phyloP scores from a whole-genome alignment of 129 eudicot species.

The Lonicera japonica region DNA sequence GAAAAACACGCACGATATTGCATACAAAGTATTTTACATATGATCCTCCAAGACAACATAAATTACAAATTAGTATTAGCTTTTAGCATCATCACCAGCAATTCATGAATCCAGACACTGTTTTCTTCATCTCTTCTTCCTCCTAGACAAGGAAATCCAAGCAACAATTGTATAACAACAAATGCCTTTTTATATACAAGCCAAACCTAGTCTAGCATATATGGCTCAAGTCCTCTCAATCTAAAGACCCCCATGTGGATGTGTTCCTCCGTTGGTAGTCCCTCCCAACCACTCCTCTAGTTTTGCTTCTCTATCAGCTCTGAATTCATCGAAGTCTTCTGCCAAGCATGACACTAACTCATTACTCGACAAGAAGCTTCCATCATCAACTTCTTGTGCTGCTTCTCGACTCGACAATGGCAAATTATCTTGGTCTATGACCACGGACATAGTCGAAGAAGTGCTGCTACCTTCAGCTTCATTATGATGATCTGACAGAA shows the following conservation, averaged over 20 bases:
- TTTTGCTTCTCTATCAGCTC: slow-evolving; percentile 71
- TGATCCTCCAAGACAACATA: neutral
- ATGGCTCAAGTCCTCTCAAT: neutral
- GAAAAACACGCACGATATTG: neutral
- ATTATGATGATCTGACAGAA: neutral
- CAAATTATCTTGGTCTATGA: slow-evolving; percentile 27
- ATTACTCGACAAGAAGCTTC: slow-evolving; percentile 15
- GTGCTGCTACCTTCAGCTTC: slow-evolving; percentile 7
- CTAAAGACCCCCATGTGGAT: slow-evolving; percentile 8
- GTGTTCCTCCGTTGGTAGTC: slow-evolving; percentile 3
- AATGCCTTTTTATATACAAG: neutral
- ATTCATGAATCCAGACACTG: no score
- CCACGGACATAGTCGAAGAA: slow-evolving; percentile 16
- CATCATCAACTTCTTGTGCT: slow-evolving; percentile 15
- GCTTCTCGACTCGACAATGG: slow-evolving; percentile 38
- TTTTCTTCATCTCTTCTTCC: no score
- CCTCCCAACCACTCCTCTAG: slow-evolving; percentile 72
- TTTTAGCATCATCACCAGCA: no score
- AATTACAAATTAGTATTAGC: no score
- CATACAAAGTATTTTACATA: neutral
- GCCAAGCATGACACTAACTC: slow-evolving; percentile 15
- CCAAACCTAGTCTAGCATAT: slow-evolving; percentile 1
- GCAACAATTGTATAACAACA: neutral
- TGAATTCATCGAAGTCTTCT: slow-evolving; percentile 57
- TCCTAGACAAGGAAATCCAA: neutral